These are phyloP conservation scores for Candida sphagnicola DNA, from an alignment of 805 yeast genomes.

Conservation along the genomic window DNA sequence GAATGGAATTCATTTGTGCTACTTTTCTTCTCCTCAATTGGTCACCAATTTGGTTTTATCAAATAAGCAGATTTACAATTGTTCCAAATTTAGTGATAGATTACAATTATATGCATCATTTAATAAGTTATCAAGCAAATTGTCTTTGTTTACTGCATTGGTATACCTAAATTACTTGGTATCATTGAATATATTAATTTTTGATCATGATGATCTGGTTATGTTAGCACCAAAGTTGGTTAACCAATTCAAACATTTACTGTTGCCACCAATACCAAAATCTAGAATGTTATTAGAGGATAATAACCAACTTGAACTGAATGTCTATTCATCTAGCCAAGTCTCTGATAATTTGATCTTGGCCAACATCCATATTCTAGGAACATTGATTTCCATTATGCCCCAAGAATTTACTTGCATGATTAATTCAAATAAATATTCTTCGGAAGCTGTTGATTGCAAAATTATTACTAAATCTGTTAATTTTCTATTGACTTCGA, in stretches of 20 bases:
- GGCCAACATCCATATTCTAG: slow-evolving; percentile 4
- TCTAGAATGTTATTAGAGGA: slow-evolving; percentile 14
- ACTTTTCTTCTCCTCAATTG: slow-evolving; percentile 7
- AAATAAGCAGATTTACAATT: slow-evolving; percentile 2
- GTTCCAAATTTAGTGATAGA: slow-evolving; percentile 7
- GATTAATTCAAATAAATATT: slow-evolving; percentile 5
- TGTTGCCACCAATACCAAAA: slow-evolving; percentile 29
- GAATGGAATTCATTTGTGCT: slow-evolving; percentile 13
- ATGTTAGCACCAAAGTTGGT: slow-evolving; percentile 11
- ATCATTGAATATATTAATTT: slow-evolving; percentile 10
- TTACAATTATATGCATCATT: slow-evolving; percentile 13
- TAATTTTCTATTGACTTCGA: slow-evolving; percentile 15
- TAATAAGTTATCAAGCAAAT: slow-evolving; percentile 16
- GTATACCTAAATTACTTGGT: slow-evolving; percentile 16
- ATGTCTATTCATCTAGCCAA: not conserved
- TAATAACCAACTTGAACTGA: not conserved
- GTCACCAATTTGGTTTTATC: slow-evolving; percentile 4
- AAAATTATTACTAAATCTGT: slow-evolving; percentile 11
- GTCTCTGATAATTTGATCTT: not conserved
- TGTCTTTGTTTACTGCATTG: slow-evolving; percentile 15
- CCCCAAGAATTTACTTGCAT: slow-evolving; percentile 15
- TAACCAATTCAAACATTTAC: slow-evolving; percentile 13
- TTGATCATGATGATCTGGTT: slow-evolving; percentile 3
- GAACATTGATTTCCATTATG: slow-evolving; percentile 7
- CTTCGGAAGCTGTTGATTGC: slow-evolving; percentile 7